A percentile compares a stretch with the other conserved stretches of the same genome.
phyloP scores from a whole-genome alignment of 2,329 filamentous ascomycete species.

The Colletotrichum chlorophyti region DNA sequence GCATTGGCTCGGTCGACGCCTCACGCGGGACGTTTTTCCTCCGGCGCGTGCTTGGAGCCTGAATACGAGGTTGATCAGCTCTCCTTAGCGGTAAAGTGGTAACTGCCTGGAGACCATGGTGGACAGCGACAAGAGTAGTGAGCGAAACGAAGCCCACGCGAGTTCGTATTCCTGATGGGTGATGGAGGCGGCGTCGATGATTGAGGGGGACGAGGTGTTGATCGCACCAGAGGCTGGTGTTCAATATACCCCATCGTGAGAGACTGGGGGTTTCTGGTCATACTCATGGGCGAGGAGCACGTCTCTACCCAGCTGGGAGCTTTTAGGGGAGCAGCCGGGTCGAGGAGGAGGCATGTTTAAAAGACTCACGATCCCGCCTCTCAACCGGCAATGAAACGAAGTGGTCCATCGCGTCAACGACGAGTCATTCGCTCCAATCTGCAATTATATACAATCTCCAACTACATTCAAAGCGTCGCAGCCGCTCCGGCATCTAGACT shows the following conservation, averaged over 20 bases:
- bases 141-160: background rate
- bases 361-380: too few relatives aligned
- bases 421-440: too few relatives aligned
- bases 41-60: too few relatives aligned
- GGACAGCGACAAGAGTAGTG: constrained; percentile 2
- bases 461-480: too few relatives aligned
- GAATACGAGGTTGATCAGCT: background rate
- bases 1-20: constrained; percentile 2
- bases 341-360: background rate
- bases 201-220: background rate
- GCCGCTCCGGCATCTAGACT: too few relatives aligned
- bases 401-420: background rate
- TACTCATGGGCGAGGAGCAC: background rate
- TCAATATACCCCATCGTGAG: background rate
- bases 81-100: too few relatives aligned
- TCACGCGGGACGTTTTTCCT: background rate
- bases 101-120: background rate
- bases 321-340: background rate
- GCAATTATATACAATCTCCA: too few relatives aligned
- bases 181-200: constrained; percentile 1
- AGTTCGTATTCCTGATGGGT: constrained; percentile 6
- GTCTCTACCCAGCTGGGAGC: too few relatives aligned
- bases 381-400: too few relatives aligned
- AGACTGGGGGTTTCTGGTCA: background rate
- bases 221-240: background rate